Base-by-base conservation (phyloP, 805 yeast species). In the Lachancea dasiensis region DNA sequence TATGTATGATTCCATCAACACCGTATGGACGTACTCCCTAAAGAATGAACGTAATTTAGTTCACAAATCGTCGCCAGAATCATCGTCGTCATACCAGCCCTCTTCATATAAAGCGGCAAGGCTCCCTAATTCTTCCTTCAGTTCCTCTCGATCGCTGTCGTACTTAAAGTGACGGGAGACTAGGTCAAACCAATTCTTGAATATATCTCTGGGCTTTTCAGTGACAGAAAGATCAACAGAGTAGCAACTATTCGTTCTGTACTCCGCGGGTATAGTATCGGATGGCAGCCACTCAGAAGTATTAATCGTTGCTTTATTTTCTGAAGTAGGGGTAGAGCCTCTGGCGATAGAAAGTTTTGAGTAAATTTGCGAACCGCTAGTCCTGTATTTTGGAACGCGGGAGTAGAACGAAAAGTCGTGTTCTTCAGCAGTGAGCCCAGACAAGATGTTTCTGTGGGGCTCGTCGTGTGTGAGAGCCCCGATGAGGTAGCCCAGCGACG, bases 81-180 rank as follows among this genome's bases (percentile, higher is more conserved):
- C 69, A 10, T 66, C 70, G 47, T 69, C 73, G 33, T 65, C 68
- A 34, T 67, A 64, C 55, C 70, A 75, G 0, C 81, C 82, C 41
- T 58, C 56, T 29, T 72, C 73, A 46, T 76, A 79, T 37, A 67
- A 72, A 3, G 61, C 56, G 1, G 70, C 67, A 28, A 73, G 36
- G 3, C 57, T 53, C 2, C 67, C 70, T 7, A 79, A 45, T 16
- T 67, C 67, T 29, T 78, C 79, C 9, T 70, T 63, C 34, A 76
- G 50, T 28, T 75, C 80, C 28, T 70, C 76, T 42, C 76, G 61
- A 25, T 75, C 81, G 6, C 46, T 41, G 43, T 75, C 81, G 10
- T 54, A 59, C 30, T 55, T 48, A 11, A 65, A 49, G 21, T 46
- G 44, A 30, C 43, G 61, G 2, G 60, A 50, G 0, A 65, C 60